phyloP scores from a whole-genome alignment of 352 stramenopile genomes.

The Pythium chondricola region DNA sequence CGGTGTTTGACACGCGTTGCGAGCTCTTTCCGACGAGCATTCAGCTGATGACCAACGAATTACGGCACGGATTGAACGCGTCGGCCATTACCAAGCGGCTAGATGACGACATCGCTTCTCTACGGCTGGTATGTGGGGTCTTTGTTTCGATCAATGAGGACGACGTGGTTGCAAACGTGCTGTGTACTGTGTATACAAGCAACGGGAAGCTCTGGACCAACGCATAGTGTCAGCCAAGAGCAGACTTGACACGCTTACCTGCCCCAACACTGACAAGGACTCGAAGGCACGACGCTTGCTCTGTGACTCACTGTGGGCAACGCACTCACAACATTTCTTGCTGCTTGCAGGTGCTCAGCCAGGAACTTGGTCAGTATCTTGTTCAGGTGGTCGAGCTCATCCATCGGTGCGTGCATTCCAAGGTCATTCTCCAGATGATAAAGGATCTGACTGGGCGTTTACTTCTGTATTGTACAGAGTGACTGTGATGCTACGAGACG shows the following conservation, averaged over 20 bases:
- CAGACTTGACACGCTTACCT: conserved; percentile 8
- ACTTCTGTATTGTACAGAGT: conserved; percentile 9
- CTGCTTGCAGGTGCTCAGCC: conserved; percentile 15
- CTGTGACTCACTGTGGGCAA: too few species aligned
- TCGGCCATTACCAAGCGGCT: conserved; percentile 3
- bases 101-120: conserved; percentile 16
- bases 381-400: conserved; percentile 25
- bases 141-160: background rate
- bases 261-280: too few species aligned
- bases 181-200: background rate
- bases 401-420: conserved; percentile 23
- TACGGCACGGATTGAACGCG: background rate
- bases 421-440: background rate
- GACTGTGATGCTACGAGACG: conserved; percentile 23
- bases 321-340: too few species aligned
- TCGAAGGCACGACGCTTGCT: conserved; percentile 8
- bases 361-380: conserved; percentile 23
- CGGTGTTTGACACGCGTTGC: conserved; percentile 24
- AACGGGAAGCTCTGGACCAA: conserved; percentile 12
- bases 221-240: conserved; percentile 10
- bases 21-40: conserved; percentile 37
- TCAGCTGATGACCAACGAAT: conserved; percentile 24
- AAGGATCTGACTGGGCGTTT: background rate
- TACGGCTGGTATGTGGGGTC: conserved; percentile 3
- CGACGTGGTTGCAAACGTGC: background rate